These are phyloP conservation scores for Rhodotorula sp. DNA, from an alignment of 1,284 basidiomycete genomes.

Conservation along the genomic window DNA sequence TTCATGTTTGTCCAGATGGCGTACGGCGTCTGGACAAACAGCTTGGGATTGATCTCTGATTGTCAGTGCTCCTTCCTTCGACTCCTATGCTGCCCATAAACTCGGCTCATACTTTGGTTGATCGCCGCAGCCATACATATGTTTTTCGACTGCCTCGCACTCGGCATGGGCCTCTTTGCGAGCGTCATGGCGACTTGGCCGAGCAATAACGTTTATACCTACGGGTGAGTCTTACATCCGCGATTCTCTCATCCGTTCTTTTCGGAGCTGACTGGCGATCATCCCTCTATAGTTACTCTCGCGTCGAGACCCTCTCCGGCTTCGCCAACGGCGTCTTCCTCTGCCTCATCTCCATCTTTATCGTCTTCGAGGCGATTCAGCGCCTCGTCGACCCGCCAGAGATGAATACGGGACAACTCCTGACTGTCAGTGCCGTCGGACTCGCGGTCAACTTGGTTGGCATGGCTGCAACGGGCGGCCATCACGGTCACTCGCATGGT, in stretches of 20 bases:
- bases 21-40: conserved; percentile 97
- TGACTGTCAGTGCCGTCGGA: conserved; percentile 85
- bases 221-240: conserved; percentile 62
- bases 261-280: too few species aligned
- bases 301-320: conserved; percentile 98
- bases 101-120: not conserved
- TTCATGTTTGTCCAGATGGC: conserved; percentile 74
- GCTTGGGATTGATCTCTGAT: conserved; percentile 92
- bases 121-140: conserved; percentile 83
- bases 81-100: too few species aligned
- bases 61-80: conserved; percentile 57
- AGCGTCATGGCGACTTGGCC: conserved; percentile 98
- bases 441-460: conserved; percentile 94
- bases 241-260: too few species aligned
- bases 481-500: conserved; percentile 50
- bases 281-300: conserved; percentile 65
- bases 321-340: conserved; percentile 98
- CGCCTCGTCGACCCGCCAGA: conserved; percentile 93
- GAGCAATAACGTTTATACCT: conserved; percentile 89
- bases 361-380: conserved; percentile 96
- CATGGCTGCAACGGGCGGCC: conserved; percentile 91
- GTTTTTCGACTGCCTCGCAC: conserved; percentile 98
- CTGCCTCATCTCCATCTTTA: conserved; percentile 94
- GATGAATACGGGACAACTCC: conserved; percentile 92
- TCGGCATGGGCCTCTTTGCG: conserved; percentile 91